Percentiles rank a stretch among this genome's conserved stretches.
Evolutionary conservation across 225 moss, liverwort and hornwort genomes (phyloP).

Genomic region (Polytrichum commune): DNA sequence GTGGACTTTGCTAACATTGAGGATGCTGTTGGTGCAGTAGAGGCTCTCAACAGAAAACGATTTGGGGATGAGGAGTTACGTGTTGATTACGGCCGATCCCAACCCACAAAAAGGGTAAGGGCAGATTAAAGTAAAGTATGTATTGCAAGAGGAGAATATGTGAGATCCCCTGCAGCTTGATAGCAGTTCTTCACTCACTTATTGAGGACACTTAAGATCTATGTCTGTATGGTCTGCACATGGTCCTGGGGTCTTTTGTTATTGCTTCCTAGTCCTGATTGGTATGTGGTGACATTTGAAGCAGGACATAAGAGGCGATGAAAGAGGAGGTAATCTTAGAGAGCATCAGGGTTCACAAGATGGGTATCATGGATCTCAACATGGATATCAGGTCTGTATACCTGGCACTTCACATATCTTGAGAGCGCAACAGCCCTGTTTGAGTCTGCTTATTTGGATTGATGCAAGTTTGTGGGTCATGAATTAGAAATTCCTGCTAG

Average conservation of each 20-base stretch:
- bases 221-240: neutral
- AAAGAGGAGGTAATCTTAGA: constrained; percentile 19
- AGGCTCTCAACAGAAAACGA: constrained; percentile 72
- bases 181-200: no score
- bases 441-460: no score
- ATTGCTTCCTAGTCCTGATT: neutral
- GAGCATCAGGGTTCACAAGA: constrained; percentile 24
- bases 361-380: constrained; percentile 30
- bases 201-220: neutral
- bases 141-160: no score
- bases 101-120: constrained; percentile 73
- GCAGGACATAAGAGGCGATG: constrained; percentile 58
- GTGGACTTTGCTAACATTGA: constrained; percentile 80
- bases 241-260: neutral
- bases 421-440: no score
- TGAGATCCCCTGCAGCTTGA: no score
- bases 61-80: constrained; percentile 90
- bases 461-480: no score
- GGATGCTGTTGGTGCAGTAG: constrained; percentile 84
- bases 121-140: neutral
- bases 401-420: neutral
- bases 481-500: no score
- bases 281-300: constrained; percentile 6
- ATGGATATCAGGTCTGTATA: constrained; percentile 47
- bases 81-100: constrained; percentile 91